Conservation (phyloP, 108 stramenopile species). For the Skeletonema tropicum region DNA sequence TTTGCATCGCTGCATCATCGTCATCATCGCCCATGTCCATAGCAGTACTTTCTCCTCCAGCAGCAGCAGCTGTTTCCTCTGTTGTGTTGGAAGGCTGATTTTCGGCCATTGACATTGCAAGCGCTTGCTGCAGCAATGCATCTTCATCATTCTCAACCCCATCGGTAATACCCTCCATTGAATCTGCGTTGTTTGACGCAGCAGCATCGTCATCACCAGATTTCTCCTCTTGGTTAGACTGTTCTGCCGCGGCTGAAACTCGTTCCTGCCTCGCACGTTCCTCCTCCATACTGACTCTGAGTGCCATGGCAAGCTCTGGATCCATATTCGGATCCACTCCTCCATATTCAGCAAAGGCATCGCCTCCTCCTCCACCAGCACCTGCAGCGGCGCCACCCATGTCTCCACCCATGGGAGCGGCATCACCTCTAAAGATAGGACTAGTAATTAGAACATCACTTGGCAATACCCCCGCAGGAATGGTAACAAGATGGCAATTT, state of each 20-base stretch:
- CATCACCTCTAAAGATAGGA: slow-evolving; percentile 84
- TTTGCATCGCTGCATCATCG: slow-evolving; percentile 89
- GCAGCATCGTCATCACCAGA: slow-evolving; percentile 41
- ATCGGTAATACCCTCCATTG: slow-evolving; percentile 31
- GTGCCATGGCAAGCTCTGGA: slow-evolving; percentile 98
- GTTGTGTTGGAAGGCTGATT: slow-evolving; percentile 54
- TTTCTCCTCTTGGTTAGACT: slow-evolving; percentile 21
- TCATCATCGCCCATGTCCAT: slow-evolving; percentile 63
- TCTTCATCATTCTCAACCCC: slow-evolving; percentile 81
- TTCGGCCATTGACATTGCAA: slow-evolving; percentile 97
- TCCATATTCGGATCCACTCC: slow-evolving; percentile 98
- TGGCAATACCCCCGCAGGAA: slow-evolving; percentile 93
- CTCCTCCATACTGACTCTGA: slow-evolving; percentile 98
- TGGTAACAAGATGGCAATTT: slow-evolving; percentile 92
- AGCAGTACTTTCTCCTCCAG: slow-evolving; percentile 13
- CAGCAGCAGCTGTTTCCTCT: slow-evolving; percentile 31
- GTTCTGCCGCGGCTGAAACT: slow-evolving; percentile 57
- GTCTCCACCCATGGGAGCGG: slow-evolving; percentile 65
- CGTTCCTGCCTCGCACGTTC: slow-evolving; percentile 87
- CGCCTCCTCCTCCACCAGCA: slow-evolving; percentile 68
- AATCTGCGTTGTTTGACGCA: slow-evolving; percentile 42
- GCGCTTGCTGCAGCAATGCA: slow-evolving; percentile 92
- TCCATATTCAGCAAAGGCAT: slow-evolving; percentile 86
- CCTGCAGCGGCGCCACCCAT: slow-evolving; percentile 58
- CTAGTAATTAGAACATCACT: slow-evolving; percentile 90